A percentile compares a stretch with the other conserved stretches of the same genome.
phyloP scores from a whole-genome alignment of 108 stramenopile species.

The Asterionellopsis glacialis region DNA sequence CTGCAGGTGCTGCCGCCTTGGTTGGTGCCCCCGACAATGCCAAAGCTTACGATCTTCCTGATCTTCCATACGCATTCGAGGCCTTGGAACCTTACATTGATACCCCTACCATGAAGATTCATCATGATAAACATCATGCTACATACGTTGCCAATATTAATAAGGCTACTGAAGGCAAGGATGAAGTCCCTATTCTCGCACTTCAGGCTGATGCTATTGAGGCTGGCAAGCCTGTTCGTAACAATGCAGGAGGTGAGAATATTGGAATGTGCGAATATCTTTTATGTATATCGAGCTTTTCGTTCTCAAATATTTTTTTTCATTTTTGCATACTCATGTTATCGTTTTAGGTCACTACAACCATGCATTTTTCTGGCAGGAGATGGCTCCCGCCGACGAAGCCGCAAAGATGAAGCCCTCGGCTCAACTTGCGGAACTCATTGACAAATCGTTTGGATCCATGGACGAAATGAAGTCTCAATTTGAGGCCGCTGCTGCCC shows the following conservation, averaged over 20 bases:
- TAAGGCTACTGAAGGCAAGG: slow-evolving; percentile 83
- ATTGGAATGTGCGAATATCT: no score
- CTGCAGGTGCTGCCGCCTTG: slow-evolving; percentile 37
- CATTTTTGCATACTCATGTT: no score
- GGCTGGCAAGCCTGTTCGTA: slow-evolving; percentile 83
- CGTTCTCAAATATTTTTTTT: no score
- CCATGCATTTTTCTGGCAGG: slow-evolving; percentile 99
- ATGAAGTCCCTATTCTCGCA: slow-evolving; percentile 73
- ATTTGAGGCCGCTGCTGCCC: slow-evolving; percentile 86
- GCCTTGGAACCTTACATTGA: slow-evolving; percentile 94
- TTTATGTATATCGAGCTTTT: no score
- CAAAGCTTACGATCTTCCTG: slow-evolving; percentile 85
- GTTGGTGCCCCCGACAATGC: slow-evolving; percentile 37
- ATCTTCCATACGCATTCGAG: slow-evolving; percentile 88
- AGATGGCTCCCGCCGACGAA: slow-evolving; percentile 86
- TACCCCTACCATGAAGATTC: slow-evolving; percentile 95
- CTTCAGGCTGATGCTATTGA: slow-evolving; percentile 80
- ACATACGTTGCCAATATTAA: slow-evolving; percentile 80
- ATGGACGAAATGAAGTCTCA: slow-evolving; percentile 86
- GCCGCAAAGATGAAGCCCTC: slow-evolving; percentile 87
- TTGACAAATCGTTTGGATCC: slow-evolving; percentile 85
- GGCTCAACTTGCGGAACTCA: slow-evolving; percentile 62
- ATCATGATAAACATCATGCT: slow-evolving; percentile 93
- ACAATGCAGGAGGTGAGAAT: slow-evolving; percentile 85
- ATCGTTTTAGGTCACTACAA: slow-evolving; percentile 82